Evolutionary conservation across 352 stramenopile genomes (phyloP).

Genomic region (Thraustochytrium sp.): DNA sequence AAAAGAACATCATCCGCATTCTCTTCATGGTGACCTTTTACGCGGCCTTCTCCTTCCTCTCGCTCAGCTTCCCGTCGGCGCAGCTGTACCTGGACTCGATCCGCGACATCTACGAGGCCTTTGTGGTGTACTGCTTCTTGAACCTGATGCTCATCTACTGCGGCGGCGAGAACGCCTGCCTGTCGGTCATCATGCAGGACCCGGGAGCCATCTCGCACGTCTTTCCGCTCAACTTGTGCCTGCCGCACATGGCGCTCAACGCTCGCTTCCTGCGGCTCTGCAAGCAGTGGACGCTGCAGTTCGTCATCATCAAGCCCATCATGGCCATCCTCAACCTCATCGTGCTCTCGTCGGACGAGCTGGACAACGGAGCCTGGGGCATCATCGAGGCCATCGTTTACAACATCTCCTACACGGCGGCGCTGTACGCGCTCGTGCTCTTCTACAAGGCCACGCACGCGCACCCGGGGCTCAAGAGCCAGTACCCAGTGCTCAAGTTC

Average conservation of each 20-base stretch:
- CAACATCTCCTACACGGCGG: slow-evolving; percentile 79
- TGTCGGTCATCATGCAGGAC: slow-evolving; percentile 78
- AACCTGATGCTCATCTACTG: slow-evolving; percentile 76
- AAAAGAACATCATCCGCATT: slow-evolving; percentile 79
- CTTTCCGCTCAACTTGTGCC: slow-evolving; percentile 70
- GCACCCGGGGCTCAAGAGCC: slow-evolving; percentile 49
- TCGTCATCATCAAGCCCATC: slow-evolving; percentile 79
- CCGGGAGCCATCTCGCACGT: slow-evolving; percentile 71
- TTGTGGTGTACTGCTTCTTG: slow-evolving; percentile 84
- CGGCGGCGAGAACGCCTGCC: slow-evolving; percentile 73
- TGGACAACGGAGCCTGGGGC: background rate
- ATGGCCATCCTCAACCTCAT: slow-evolving; percentile 74
- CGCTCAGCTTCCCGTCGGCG: slow-evolving; percentile 68
- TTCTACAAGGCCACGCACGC: slow-evolving; percentile 78
- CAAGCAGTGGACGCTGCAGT: slow-evolving; percentile 82
- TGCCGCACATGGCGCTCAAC: slow-evolving; percentile 69
- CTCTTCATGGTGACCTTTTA: slow-evolving; percentile 76
- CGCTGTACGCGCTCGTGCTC: slow-evolving; percentile 77
- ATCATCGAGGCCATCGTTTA: slow-evolving; percentile 70
- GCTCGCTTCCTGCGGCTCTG: slow-evolving; percentile 70
- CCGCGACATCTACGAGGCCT: slow-evolving; percentile 82
- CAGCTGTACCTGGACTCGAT: slow-evolving; percentile 75
- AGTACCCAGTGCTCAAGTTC: slow-evolving; percentile 82
- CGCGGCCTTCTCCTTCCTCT: slow-evolving; percentile 68
- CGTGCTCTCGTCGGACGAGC: slow-evolving; percentile 63